These are phyloP conservation scores for Botrytis paeoniae DNA, from an alignment of 2,329 filamentous ascomycete species.

Conservation along the genomic window DNA sequence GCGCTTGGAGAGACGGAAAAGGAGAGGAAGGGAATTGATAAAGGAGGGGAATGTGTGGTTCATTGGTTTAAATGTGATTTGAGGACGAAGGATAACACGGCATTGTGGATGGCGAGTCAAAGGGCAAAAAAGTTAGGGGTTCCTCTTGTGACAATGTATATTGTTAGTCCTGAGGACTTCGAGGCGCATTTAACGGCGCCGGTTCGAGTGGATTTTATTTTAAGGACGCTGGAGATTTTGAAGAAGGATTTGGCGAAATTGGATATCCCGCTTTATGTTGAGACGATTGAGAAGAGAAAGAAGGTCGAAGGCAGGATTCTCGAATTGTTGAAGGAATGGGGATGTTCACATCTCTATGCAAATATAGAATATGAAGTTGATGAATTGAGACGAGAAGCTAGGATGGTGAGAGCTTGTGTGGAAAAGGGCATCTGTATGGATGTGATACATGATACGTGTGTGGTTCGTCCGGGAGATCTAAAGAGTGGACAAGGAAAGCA, in stretches of 20 bases:
- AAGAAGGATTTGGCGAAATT: conserved; percentile 64
- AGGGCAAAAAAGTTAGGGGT: conserved; percentile 65
- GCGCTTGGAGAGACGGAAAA: conserved; percentile 60
- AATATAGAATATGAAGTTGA: conserved; percentile 94
- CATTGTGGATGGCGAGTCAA: conserved; percentile 62
- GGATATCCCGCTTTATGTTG: conserved; percentile 75
- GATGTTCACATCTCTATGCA: conserved; percentile 63
- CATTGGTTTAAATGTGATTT: conserved; percentile 92
- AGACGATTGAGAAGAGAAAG: conserved; percentile 65
- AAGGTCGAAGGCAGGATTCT: conserved; percentile 59
- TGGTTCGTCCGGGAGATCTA: conserved; percentile 71
- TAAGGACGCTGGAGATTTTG: conserved; percentile 67
- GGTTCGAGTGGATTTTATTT: conserved; percentile 73
- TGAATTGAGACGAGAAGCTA: conserved; percentile 74
- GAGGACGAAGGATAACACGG: conserved; percentile 69
- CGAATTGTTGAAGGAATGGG: conserved; percentile 68
- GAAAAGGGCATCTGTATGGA: conserved; percentile 65
- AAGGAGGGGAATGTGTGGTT: conserved; percentile 61
- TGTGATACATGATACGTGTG: conserved; percentile 76
- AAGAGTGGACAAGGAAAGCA: conserved; percentile 68
- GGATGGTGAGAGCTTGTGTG: conserved; percentile 58
- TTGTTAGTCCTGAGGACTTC: conserved; percentile 80
- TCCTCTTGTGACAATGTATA: conserved; percentile 72
- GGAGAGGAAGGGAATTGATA: conserved; percentile 49
- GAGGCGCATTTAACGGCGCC: conserved; percentile 75